phyloP scores from a whole-genome alignment of 345 rosid genomes.

The Hibiscus mutabilis region DNA sequence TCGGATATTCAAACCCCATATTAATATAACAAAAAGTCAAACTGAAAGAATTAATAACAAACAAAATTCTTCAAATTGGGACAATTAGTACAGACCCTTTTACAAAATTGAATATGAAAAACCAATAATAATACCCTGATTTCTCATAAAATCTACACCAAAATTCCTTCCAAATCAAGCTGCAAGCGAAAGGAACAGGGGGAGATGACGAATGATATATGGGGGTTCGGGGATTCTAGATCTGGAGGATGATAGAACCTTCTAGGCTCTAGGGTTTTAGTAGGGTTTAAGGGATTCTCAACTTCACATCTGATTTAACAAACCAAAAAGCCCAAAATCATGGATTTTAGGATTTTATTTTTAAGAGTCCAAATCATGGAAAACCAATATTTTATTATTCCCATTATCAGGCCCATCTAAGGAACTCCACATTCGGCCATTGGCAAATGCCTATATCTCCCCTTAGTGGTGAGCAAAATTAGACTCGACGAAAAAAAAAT shows the following conservation, averaged over 20 bases:
- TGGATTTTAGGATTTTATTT: no score
- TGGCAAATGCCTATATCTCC: neutral
- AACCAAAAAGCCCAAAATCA: neutral
- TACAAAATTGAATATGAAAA: constrained; percentile 6
- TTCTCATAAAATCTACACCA: neutral
- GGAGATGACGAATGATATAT: neutral
- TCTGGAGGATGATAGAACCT: constrained; percentile 18
- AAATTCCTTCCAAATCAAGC: neutral
- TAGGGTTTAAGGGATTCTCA: neutral
- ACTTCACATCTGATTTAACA: neutral
- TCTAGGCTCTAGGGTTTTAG: constrained; percentile 29
- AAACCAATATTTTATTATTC: neutral
- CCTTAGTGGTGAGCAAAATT: no score
- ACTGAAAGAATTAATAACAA: neutral
- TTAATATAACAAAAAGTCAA: no score
- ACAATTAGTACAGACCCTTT: neutral
- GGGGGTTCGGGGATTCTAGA: neutral
- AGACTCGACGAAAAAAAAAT: no score
- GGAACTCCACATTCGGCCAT: neutral
- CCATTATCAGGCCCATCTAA: neutral
- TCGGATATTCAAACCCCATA: no score
- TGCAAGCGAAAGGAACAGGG: neutral
- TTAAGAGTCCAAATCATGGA: no score
- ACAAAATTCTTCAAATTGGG: neutral
- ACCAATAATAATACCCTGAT: neutral